Percentiles rank a stretch among this genome's conserved stretches.
These are phyloP conservation scores for Fusarium brevicatenulatum DNA, from an alignment of 2,329 filamentous ascomycete genomes.

Conservation along the genomic window DNA sequence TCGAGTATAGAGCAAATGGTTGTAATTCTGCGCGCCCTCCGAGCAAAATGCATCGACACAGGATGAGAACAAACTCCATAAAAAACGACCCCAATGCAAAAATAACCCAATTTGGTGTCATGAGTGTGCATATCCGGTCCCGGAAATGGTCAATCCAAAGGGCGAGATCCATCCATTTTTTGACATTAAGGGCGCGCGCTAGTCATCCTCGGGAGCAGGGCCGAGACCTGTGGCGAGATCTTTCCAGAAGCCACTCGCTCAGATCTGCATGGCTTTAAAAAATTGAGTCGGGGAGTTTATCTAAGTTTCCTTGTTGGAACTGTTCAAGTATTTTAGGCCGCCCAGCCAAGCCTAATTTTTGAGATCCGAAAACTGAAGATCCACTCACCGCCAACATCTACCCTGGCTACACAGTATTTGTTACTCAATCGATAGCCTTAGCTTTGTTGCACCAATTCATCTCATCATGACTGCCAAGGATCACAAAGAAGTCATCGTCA, in stretches of 20 bases:
- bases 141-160: background rate
- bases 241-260: conserved; percentile 1
- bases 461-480: background rate
- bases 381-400: background rate
- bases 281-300: background rate
- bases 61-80: background rate
- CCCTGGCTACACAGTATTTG: background rate
- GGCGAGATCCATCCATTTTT: background rate
- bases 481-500: conserved; percentile 1
- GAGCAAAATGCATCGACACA: conserved; percentile 35
- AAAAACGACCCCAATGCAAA: no score
- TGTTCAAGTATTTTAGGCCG: background rate
- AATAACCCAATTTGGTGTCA: accelerated
- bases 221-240: background rate
- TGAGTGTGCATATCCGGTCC: background rate
- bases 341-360: background rate
- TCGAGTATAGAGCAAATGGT: conserved; percentile 40
- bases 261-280: background rate
- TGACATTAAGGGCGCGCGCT: conserved; percentile 28
- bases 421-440: background rate
- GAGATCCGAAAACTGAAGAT: background rate
- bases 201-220: background rate
- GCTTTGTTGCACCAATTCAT: accelerated
- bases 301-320: background rate
- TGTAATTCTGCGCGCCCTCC: conserved; percentile 29